Percentiles rank a stretch among this genome's conserved stretches.
These are phyloP conservation scores for Fusarium acutatum DNA, from an alignment of 2,329 filamentous ascomycete genomes.

Conservation along the genomic window DNA sequence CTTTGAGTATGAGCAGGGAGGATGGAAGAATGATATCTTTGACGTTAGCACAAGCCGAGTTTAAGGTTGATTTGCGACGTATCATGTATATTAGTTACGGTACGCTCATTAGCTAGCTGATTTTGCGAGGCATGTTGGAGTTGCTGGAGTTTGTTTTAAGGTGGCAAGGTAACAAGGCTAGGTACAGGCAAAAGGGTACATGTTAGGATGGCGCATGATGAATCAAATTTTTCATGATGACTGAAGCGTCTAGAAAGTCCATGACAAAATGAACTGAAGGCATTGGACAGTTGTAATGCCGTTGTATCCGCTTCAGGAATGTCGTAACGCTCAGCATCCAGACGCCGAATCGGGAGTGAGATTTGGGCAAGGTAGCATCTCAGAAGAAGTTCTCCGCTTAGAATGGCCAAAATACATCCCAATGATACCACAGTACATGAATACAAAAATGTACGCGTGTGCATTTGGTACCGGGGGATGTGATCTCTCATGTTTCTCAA, in stretches of 20 bases:
- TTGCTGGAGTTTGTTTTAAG: conserved; percentile 17
- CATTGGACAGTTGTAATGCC: neutral
- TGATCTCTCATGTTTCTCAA: conserved; percentile 6
- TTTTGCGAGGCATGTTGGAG: conserved; percentile 14
- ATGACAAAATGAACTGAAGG: neutral
- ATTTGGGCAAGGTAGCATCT: conserved; percentile 12
- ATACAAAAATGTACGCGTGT: conserved; percentile 1
- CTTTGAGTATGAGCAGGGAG: conserved; percentile 74
- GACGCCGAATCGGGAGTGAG: neutral
- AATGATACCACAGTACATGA: neutral
- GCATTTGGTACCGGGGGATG: neutral
- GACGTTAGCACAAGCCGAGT: conserved; percentile 54
- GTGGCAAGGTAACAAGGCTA: neutral
- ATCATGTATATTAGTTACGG: conserved; percentile 2
- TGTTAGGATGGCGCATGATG: conserved; percentile 10
- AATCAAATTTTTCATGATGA: conserved; percentile 3
- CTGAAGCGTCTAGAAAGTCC: conserved; percentile 3
- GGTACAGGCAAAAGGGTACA: conserved; percentile 7
- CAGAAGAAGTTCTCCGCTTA: conserved; percentile 4
- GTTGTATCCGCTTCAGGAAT: conserved; percentile 7
- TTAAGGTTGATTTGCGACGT: conserved; percentile 10
- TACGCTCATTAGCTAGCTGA: conserved; percentile 19
- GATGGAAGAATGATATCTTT: conserved; percentile 91
- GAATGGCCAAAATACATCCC: neutral
- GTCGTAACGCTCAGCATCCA: neutral